phyloP scores from a whole-genome alignment of 768 basidiomycete species.

The Fomitopsis serialis region DNA sequence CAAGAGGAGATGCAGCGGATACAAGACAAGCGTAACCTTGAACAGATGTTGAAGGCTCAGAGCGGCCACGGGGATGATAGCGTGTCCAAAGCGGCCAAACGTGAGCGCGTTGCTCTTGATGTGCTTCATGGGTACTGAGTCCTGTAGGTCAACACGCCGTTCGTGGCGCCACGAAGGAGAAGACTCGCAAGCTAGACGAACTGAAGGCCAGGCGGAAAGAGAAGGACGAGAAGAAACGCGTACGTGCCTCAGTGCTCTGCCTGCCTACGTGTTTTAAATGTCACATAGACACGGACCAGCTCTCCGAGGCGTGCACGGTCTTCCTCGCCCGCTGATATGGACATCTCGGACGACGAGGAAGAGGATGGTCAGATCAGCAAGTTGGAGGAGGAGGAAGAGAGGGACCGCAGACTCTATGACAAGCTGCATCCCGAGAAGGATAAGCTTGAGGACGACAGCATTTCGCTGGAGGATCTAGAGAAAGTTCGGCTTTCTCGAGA shows the following conservation, averaged over 20 bases:
- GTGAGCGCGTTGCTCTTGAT: constrained; percentile 35
- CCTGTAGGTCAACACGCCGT: constrained; percentile 64
- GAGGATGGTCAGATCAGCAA: constrained; percentile 74
- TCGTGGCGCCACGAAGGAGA: constrained; percentile 76
- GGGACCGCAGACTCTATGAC: constrained; percentile 44
- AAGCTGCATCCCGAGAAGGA: constrained; percentile 39
- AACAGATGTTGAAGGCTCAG: constrained; percentile 69
- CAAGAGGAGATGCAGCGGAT: constrained; percentile 75
- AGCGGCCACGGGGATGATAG: constrained; percentile 48
- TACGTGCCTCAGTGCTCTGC: constrained; percentile 28
- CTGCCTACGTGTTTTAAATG: constrained; percentile 10
- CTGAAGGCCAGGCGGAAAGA: constrained; percentile 83
- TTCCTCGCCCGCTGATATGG: constrained; percentile 83
- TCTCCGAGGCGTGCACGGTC: constrained; percentile 69
- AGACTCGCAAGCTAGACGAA: constrained; percentile 73
- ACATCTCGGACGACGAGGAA: constrained; percentile 75
- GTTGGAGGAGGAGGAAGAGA: constrained; percentile 70
- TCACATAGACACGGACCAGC: constrained; percentile 37
- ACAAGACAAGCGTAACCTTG: constrained; percentile 64
- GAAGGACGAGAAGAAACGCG: constrained; percentile 84
- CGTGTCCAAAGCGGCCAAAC: constrained; percentile 72
- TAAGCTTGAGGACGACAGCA: constrained; percentile 39
- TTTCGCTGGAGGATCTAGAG: constrained; percentile 53
- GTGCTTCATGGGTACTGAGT: background rate
- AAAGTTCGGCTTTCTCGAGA: constrained; percentile 63